Base-by-base conservation (phyloP, 768 basidiomycete genomes). In the Steccherinum ochraceum region DNA sequence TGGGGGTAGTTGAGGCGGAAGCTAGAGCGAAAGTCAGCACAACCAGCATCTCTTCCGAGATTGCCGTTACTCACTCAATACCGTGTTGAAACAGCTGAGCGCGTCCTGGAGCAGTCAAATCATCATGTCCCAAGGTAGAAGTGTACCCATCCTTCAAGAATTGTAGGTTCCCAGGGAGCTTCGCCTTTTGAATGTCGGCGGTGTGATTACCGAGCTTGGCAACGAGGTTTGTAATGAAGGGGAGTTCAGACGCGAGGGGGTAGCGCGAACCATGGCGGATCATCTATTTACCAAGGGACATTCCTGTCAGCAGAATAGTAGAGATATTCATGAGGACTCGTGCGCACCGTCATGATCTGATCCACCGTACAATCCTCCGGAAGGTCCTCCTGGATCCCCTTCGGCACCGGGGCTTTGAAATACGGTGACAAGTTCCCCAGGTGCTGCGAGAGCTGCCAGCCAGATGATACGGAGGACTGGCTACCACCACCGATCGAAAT, bases 251-350 rank as follows among this genome's bases (percentile, higher is more conserved):
- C n/a, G 50, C 57, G 19, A 59, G 59, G 40, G 70, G 73, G 51
- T 62, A 67, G 47, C 71, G 69, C 46, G 67, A 68, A 10, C 74
- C 73, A 49, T 76, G 73, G 46, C 71, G 55, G 53, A 67, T 69
- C 61, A 75, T 65, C 73, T 74, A 39, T 39, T 39, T n/a, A 39
- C n/a, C 35, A n/a, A n/a, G n/a, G n/a, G n/a, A n/a, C n/a, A n/a
- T n/a, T n/a, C 35, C n/a, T 39, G 11, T 11, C n/a, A 11, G n/a
- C 35, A n/a, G 11, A n/a, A 11, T 39, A 39, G 35, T 39, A 39
- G 35, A 39, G 11, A 39, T 39, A n/a, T 11, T 11, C 11, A n/a
- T 39, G n/a, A 39, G 20, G 26, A 21, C n/a, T 23, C 21, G 46
- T 25, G 56, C 65, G 39, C 56, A 73, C 72, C 55, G 69, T 49